A percentile compares a stretch with the other conserved stretches of the same genome.
Conservation (phyloP, 805 yeast species). For the Ogataea paraovalis region DNA sequence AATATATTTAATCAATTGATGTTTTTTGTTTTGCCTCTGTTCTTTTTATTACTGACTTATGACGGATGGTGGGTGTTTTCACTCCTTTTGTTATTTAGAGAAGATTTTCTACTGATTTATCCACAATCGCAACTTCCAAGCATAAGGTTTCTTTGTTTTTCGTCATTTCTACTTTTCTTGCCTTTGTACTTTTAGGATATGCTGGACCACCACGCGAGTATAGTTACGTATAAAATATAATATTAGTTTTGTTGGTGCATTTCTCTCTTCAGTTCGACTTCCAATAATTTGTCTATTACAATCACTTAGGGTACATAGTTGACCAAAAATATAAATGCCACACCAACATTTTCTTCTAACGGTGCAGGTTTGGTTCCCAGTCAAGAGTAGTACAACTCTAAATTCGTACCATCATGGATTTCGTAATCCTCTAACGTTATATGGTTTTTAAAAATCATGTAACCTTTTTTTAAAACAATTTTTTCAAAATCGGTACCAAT, state of each 20-base stretch:
- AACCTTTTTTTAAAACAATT: slow-evolving; percentile 77
- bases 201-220: no score
- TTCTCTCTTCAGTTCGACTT: background rate
- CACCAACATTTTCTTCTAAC: no score
- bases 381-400: slow-evolving; percentile 76
- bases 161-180: no score
- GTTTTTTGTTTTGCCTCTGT: background rate
- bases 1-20: background rate
- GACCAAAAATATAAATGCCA: no score
- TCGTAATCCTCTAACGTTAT: slow-evolving; percentile 93
- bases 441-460: slow-evolving; percentile 81
- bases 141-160: background rate
- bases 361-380: no score
- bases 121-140: background rate
- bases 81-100: background rate
- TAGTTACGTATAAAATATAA: no score
- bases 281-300: no score
- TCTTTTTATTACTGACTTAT: background rate
- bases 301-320: no score
- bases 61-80: background rate
- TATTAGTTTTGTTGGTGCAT: background rate
- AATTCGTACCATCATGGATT: slow-evolving; percentile 80
- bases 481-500: slow-evolving; percentile 70
- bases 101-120: background rate
- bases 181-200: background rate